These are phyloP conservation scores for Xylaria arbuscula DNA, from an alignment of 2,329 filamentous ascomycete species.

Conservation along the genomic window DNA sequence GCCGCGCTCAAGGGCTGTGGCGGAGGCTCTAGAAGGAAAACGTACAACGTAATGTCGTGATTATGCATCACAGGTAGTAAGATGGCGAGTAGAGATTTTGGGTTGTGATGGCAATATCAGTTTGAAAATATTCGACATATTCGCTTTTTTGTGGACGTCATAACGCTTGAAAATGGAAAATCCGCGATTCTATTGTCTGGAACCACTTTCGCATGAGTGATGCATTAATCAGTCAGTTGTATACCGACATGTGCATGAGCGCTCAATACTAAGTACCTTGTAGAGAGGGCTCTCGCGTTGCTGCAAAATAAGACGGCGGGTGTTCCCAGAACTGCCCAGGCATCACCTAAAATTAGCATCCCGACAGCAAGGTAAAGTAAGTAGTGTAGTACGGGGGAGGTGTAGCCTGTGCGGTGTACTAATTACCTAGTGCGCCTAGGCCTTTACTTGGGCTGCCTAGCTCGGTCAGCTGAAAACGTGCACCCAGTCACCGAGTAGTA, in stretches of 20 bases:
- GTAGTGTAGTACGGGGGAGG: not conserved
- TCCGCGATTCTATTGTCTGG: no score
- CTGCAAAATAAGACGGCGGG: not conserved
- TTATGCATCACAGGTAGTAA: not conserved
- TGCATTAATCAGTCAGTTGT: no score
- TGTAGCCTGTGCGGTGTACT: not conserved
- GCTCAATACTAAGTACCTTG: no score
- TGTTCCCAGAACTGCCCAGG: no score
- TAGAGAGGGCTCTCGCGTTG: no score
- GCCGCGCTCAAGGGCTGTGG: conserved; percentile 56
- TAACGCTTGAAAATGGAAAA: no score
- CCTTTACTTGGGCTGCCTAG: not conserved
- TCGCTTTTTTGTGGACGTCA: no score
- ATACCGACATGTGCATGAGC: no score
- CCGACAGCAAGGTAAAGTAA: not conserved
- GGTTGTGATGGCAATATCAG: no score
- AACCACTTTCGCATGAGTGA: no score
- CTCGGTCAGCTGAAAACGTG: conserved; percentile 29
- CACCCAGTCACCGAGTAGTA: not conserved
- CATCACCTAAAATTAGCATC: conserved; percentile 5
- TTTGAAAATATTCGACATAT: not conserved
- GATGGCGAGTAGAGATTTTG: not conserved
- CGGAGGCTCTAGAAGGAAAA: conserved; percentile 54
- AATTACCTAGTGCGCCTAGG: not conserved
- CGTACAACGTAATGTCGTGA: conserved; percentile 44